phyloP scores from a whole-genome alignment of 2,329 filamentous ascomycete genomes.

The Claviceps purpurea region DNA sequence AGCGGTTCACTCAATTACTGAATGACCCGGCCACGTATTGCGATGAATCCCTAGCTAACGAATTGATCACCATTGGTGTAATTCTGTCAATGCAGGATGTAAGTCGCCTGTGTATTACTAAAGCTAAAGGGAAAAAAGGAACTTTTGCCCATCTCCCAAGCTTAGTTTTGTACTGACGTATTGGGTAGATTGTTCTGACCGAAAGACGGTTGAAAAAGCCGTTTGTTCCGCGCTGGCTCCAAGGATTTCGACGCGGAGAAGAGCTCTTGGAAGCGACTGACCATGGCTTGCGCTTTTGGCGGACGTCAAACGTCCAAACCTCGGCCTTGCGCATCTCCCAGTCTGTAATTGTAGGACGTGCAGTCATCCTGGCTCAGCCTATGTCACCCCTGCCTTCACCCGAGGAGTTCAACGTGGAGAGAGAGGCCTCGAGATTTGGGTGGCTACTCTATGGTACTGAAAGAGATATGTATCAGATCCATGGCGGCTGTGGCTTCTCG shows the following conservation, averaged over 20 bases:
- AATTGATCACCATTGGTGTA: conserved; percentile 23
- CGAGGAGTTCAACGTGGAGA: conserved; percentile 15
- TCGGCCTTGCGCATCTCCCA: conserved; percentile 22
- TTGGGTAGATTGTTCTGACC: conserved; percentile 21
- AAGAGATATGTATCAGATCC: conserved; percentile 23
- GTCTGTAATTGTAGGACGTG: conserved; percentile 25
- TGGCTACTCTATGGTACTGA: conserved; percentile 26
- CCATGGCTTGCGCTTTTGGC: conserved; percentile 23
- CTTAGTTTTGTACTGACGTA: background rate
- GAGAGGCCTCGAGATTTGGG: conserved; percentile 20
- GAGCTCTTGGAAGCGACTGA: conserved; percentile 22
- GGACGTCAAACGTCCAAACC: conserved; percentile 19
- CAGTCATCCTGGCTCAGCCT: conserved; percentile 25
- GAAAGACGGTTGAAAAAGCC: conserved; percentile 22
- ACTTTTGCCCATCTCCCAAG: background rate
- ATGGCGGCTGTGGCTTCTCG: conserved; percentile 29
- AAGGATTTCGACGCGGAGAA: conserved; percentile 23
- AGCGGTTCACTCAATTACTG: conserved; percentile 17
- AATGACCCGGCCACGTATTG: conserved; percentile 11
- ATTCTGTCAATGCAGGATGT: conserved; percentile 28
- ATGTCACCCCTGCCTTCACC: conserved; percentile 21
- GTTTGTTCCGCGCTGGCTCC: conserved; percentile 22
- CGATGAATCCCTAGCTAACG: conserved; percentile 13
- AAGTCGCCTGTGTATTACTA: conserved; percentile 7
- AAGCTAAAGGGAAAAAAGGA: background rate